Conservation (phyloP, 129 eudicot genomes). For the Artemisia tridentata region DNA sequence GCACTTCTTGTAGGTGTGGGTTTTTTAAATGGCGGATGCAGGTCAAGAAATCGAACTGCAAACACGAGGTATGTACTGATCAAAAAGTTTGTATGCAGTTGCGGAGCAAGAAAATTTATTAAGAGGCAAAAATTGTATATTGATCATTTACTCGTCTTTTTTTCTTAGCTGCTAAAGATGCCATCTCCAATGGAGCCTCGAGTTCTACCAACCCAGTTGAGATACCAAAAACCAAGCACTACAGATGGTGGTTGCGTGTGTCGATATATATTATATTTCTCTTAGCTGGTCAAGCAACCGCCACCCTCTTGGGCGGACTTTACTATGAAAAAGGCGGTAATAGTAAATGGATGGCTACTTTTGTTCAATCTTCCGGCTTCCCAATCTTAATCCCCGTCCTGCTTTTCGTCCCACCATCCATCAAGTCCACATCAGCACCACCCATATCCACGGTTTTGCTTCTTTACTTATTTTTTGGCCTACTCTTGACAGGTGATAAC, state of each 20-base stretch:
- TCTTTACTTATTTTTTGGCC: constrained; percentile 53
- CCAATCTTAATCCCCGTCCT: constrained; percentile 53
- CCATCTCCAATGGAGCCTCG: not conserved
- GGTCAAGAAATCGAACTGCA: constrained; percentile 41
- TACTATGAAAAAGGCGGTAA: constrained; percentile 69
- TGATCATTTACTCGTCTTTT: not conserved
- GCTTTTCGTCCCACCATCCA: constrained; percentile 25
- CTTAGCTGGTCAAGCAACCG: constrained; percentile 56
- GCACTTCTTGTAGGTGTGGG: not conserved
- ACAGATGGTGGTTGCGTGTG: constrained; percentile 55
- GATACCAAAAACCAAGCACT: constrained; percentile 24
- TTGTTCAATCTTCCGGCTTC: constrained; percentile 64
- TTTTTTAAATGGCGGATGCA: constrained; percentile 33
- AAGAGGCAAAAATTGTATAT: not conserved
- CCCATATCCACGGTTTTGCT: constrained; percentile 28
- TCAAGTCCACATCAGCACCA: constrained; percentile 21
- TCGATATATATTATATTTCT: constrained; percentile 38
- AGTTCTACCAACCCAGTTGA: constrained; percentile 14
- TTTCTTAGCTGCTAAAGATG: constrained; percentile 22
- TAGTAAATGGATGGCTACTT: constrained; percentile 73
- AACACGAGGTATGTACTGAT: constrained; percentile 25
- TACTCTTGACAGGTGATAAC: constrained; percentile 53
- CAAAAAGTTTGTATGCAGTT: not conserved
- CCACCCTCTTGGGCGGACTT: constrained; percentile 56
- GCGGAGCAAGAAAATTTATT: not conserved